These are phyloP conservation scores for Umbelopsis ramanniana DNA, from an alignment of 192 early-diverging fungal species.

Conservation along the genomic window DNA sequence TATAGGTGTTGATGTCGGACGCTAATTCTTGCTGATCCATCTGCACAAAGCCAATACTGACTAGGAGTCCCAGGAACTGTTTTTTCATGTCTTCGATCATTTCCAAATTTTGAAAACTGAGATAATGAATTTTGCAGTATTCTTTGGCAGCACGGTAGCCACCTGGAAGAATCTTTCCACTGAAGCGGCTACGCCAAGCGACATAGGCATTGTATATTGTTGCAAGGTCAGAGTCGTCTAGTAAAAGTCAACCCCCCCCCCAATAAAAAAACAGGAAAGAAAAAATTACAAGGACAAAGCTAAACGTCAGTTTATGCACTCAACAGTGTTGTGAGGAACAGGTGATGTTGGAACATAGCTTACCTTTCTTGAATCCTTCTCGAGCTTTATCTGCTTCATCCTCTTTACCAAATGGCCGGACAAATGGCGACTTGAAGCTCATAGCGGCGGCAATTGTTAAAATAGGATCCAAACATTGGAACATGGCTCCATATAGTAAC, in stretches of 20 bases:
- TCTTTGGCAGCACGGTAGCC: constrained; percentile 23
- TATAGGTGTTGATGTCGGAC: constrained; percentile 12
- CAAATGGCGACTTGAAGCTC: constrained; percentile 49
- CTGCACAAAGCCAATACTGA: constrained; percentile 53
- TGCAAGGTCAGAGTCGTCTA: constrained; percentile 51
- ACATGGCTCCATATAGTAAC: constrained; percentile 66
- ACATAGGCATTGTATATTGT: constrained; percentile 59
- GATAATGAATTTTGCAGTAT: constrained; percentile 51
- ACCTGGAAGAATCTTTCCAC: not conserved
- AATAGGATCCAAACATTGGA: constrained; percentile 65
- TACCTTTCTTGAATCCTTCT: constrained; percentile 44
- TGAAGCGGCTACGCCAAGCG: constrained; percentile 43
- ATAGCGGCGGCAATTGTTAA: constrained; percentile 64
- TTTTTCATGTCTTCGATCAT: constrained; percentile 64
- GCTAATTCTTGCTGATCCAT: constrained; percentile 35
- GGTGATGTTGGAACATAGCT: not conserved
- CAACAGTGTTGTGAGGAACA: too few species aligned
- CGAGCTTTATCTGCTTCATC: constrained; percentile 51
- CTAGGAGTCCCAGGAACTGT: constrained; percentile 54
- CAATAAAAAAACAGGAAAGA: too few species aligned
- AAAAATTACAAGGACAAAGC: not conserved
- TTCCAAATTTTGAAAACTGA: constrained; percentile 54
- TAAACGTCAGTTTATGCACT: not conserved
- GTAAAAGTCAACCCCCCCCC: not conserved
- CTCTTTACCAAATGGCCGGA: constrained; percentile 56